Percentiles rank a stretch among this genome's conserved stretches.
These are phyloP conservation scores for Diaporthe longicolla DNA, from an alignment of 2,329 filamentous ascomycete genomes.

Conservation along the genomic window DNA sequence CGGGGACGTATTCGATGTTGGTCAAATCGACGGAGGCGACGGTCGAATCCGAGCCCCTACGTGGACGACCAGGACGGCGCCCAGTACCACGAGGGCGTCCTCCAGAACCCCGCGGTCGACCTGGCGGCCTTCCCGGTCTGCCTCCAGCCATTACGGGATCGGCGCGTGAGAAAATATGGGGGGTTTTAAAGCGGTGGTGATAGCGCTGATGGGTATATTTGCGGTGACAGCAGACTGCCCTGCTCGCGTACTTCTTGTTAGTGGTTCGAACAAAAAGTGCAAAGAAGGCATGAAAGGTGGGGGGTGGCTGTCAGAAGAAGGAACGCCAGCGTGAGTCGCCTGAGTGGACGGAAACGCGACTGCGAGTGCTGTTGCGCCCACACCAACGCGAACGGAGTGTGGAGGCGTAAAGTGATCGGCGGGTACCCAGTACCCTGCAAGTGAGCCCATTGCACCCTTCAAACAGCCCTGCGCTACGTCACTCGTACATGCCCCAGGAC, in stretches of 20 bases:
- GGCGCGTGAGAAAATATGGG: not conserved
- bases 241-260: not conserved
- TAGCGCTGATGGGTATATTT: not conserved
- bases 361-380: not conserved
- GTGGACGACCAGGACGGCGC: constrained; percentile 50
- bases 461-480: constrained; percentile 14
- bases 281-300: not conserved
- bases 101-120: constrained; percentile 26
- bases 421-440: constrained; percentile 20
- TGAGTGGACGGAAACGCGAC: constrained; percentile 15
- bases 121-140: constrained; percentile 34
- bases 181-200: not conserved
- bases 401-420: constrained; percentile 33
- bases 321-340: not conserved
- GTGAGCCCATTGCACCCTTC: constrained; percentile 7
- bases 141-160: constrained; percentile 25
- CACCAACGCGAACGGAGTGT: constrained; percentile 20
- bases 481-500: not conserved
- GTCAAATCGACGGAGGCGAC: constrained; percentile 58
- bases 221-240: not conserved
- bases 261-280: not conserved
- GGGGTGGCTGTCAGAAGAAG: not conserved
- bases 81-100: constrained; percentile 41
- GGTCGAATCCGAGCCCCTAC: constrained; percentile 61
- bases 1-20: constrained; percentile 51